Evolutionary conservation across 352 stramenopile genomes (phyloP).

Genomic region (Pythium brachiatum): DNA sequence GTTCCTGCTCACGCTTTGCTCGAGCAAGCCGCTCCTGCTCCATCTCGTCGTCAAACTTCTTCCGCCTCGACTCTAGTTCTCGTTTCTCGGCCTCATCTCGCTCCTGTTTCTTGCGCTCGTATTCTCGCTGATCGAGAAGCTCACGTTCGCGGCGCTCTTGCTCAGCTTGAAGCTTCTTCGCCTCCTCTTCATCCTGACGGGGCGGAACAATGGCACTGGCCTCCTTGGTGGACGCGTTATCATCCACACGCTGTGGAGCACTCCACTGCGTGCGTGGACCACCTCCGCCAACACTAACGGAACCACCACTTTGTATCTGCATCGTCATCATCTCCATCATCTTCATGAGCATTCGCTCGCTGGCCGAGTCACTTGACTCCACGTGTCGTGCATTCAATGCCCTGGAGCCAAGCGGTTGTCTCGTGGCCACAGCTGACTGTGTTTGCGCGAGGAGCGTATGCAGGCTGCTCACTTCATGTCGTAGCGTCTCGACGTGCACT

Average conservation of each 20-base stretch:
- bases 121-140: slow-evolving; percentile 47
- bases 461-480: slow-evolving; percentile 63
- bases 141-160: slow-evolving; percentile 44
- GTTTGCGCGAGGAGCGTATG: slow-evolving; percentile 62
- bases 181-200: slow-evolving; percentile 10
- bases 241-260: not conserved
- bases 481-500: slow-evolving; percentile 61
- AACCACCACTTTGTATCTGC: slow-evolving; percentile 20
- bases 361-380: slow-evolving; percentile 10
- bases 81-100: slow-evolving; percentile 38
- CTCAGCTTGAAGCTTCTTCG: slow-evolving; percentile 30
- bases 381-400: slow-evolving; percentile 14
- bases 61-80: slow-evolving; percentile 34
- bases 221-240: not conserved
- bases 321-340: slow-evolving; percentile 71
- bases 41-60: slow-evolving; percentile 47
- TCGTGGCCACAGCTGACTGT: slow-evolving; percentile 46
- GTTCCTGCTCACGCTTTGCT: slow-evolving; percentile 38
- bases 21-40: slow-evolving; percentile 31
- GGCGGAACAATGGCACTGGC: not conserved
- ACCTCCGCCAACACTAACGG: not conserved
- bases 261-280: not conserved
- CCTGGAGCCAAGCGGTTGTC: slow-evolving; percentile 8
- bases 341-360: slow-evolving; percentile 44
- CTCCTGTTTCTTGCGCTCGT: slow-evolving; percentile 38